Base-by-base conservation (phyloP, 2,329 filamentous ascomycete species). In the Geosmithia flava region DNA sequence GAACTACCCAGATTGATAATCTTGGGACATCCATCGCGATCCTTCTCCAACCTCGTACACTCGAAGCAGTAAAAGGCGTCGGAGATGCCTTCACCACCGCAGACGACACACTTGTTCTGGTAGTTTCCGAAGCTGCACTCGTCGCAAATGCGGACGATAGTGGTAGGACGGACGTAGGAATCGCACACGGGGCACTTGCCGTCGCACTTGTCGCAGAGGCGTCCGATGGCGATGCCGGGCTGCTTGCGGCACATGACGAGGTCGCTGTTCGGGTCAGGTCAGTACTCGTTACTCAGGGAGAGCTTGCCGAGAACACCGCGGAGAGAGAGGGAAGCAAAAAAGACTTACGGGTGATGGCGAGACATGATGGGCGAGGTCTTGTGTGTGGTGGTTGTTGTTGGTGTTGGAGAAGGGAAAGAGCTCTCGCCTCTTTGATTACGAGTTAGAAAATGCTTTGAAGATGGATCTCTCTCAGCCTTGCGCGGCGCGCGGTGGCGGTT, bases 241-340 rank as follows among this genome's bases (percentile, higher is more conserved):
- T 95, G 91, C 74, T 98, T 98, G 73, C 91, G 90, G 80, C 93
- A 98, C 91, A 97, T 97, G 59, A 98, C 93, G 57, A 98, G 83
- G 75, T 98, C 93, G 68, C 84, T 87, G 62, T 48, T 29, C 37
- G 10, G 16, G n/a, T 43, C 40, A 20, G 41, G 19, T 41, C 17
- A 29, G 42, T 46, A 20, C 23, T 30, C 20, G 40, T 44, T 10
- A 8, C 20, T 48, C 46, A 50, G 50, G n/a, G 52, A 42, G 29
- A 50, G n/a, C n/a, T n/a, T n/a, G n/a, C n/a, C n/a, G n/a, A n/a
- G n/a, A n/a, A n/a, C n/a, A n/a, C n/a, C 44, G 48, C 50, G 44
- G 42, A 51, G 33, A 40, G 20, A 45, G 45, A n/a, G 15, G 20
- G 33, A 47, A 30, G n/a, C n/a, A 19, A 45, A 27, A 30, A 40